Base-by-base conservation (phyloP, 768 basidiomycete genomes). In the Mycena crocata region DNA sequence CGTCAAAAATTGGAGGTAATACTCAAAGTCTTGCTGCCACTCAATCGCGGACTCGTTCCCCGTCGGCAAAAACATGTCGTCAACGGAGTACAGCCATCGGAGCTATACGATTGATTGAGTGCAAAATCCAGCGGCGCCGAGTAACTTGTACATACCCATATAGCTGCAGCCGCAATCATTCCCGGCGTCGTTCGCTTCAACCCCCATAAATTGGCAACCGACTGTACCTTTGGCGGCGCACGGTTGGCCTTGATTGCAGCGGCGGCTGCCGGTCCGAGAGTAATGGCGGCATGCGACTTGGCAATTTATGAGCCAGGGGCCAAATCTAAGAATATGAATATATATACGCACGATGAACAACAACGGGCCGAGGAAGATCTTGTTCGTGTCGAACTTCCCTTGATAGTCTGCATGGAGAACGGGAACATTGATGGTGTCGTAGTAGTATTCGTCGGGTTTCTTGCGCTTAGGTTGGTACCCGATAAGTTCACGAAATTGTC, bases 21-120 rank as follows among this genome's bases (percentile, higher is more conserved):
- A 31, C 10, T 69, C 67, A 40, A 59, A 69, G n/a, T 69, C 57
- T 13, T 24, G 13, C 13, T 46, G 37, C 67, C 67, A 68, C 1
- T 64, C 28, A 56, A 68, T 60, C 1, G 5, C 51, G 7, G 64
- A 39, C 0, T 17, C 21, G 15, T 3, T 17, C 6, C 64, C 64
- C 3, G 49, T 55, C 0, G 57, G 34, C 37, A 31, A 0, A 34
- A 66, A 66, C 8, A 19, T 26, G 0, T 66, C 40, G 50, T 66
- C 64, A 19, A 35, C 46, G 17, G 64, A 66, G 19, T 26, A 19
- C 28, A 60, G 0, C 64, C 64, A 66, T 39, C 64, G 63, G 19
- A 64, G 39, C 63, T 62, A 10, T 2, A 37, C 21, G 12, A 31
- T n/a, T 28, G 26, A 14, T 3, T 57, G 32, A 24, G 28, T 1